Percentiles rank a stretch among this genome's conserved stretches.
Conservation (phyloP, 192 early-diverging fungal species). For the Martensiomyces pterosporus region DNA sequence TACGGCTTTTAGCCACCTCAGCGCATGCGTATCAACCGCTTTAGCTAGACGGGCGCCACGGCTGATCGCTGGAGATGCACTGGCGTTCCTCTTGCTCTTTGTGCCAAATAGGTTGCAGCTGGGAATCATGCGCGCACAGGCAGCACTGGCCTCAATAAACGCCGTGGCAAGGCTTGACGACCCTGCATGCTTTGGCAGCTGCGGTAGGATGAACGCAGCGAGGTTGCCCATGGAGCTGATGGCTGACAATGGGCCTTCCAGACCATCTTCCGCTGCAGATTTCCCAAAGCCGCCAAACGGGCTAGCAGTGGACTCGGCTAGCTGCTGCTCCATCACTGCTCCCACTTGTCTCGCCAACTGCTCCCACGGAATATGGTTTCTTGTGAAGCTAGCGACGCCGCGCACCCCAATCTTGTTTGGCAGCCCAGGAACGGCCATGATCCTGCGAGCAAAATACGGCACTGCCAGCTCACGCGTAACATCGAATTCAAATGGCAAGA, state of each 20-base stretch:
- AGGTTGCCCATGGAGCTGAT: constrained; percentile 41
- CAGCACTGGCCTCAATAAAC: constrained; percentile 30
- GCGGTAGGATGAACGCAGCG: constrained; percentile 36
- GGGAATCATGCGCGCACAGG: constrained; percentile 26
- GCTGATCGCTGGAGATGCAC: background rate
- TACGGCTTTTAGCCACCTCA: constrained; percentile 35
- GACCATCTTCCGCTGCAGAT: too few relatives aligned
- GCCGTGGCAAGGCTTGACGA: constrained; percentile 7
- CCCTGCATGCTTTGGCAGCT: constrained; percentile 14
- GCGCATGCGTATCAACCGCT: constrained; percentile 18
- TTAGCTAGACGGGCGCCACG: constrained; percentile 8
- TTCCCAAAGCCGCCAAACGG: constrained; percentile 6
- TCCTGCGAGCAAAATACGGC: constrained; percentile 20
- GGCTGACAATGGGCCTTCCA: constrained; percentile 15
- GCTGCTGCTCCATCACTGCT: constrained; percentile 9
- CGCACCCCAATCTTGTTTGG: constrained; percentile 30
- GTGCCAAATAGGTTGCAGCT: constrained; percentile 27
- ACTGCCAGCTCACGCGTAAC: constrained; percentile 15
- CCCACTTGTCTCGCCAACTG: constrained; percentile 2
- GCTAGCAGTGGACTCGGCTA: background rate
- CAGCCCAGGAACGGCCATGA: constrained; percentile 38
- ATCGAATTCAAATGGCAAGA: constrained; percentile 10
- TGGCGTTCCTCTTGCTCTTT: constrained; percentile 3
- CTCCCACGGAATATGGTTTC: constrained; percentile 17
- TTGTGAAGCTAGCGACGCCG: constrained; percentile 24